Percentiles rank a stretch among this genome's conserved stretches.
phyloP scores from a whole-genome alignment of 768 basidiomycete genomes.

The Guyanaporus albipodus region DNA sequence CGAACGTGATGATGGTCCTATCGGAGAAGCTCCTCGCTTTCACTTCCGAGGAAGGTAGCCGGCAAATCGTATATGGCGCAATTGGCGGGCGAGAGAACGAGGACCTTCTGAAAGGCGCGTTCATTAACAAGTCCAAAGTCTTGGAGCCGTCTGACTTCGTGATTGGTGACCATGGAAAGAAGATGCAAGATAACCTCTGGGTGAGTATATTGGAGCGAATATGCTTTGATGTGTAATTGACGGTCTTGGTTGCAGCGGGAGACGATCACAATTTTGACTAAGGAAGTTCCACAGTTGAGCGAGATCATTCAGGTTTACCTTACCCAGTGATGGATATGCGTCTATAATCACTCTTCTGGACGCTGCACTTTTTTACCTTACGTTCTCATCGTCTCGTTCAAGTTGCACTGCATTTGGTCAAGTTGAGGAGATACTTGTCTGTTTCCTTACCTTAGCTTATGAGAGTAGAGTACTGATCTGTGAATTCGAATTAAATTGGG shows the following conservation, averaged over 20 bases:
- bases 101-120: slow-evolving; percentile 21
- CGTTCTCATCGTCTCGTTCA: too few species aligned
- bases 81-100: slow-evolving; percentile 23
- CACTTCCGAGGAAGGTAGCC: slow-evolving; percentile 33
- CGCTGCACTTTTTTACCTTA: too few species aligned
- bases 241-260: slow-evolving; percentile 9
- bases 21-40: slow-evolving; percentile 12
- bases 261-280: slow-evolving; percentile 18
- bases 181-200: slow-evolving; percentile 33
- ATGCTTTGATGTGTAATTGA: background rate
- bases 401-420: too few species aligned
- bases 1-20: background rate
- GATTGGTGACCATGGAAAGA: slow-evolving; percentile 27
- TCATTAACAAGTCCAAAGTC: slow-evolving; percentile 8
- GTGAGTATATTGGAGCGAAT: slow-evolving; percentile 18
- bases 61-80: slow-evolving; percentile 33
- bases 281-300: slow-evolving; percentile 9
- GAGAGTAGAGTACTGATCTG: too few species aligned
- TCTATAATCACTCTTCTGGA: too few species aligned
- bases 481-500: too few species aligned
- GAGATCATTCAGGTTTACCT: slow-evolving; percentile 15
- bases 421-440: too few species aligned
- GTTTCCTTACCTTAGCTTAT: too few species aligned
- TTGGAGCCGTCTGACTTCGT: slow-evolving; percentile 33
- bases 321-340: too few species aligned